Conservation (phyloP, 768 basidiomycete species). For the Cubamyces sp. region DNA sequence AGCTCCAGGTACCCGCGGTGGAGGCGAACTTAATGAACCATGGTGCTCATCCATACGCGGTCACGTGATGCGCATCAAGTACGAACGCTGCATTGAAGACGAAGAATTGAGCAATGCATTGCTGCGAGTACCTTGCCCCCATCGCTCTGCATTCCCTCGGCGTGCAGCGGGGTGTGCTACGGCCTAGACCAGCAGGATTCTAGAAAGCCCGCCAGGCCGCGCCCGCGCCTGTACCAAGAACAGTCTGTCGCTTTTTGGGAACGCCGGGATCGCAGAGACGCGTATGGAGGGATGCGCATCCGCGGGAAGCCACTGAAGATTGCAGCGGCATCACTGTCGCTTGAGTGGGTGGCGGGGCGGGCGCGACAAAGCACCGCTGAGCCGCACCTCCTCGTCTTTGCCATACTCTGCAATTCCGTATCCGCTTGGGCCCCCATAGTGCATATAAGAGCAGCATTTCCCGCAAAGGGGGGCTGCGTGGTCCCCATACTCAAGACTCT, state of each 20-base stretch:
- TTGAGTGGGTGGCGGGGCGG: not conserved
- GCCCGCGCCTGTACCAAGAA: not conserved
- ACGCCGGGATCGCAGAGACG: not conserved
- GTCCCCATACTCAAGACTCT: not conserved
- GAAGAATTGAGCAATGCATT: not conserved
- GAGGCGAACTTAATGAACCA: too few relatives aligned
- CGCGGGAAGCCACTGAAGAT: constrained; percentile 13
- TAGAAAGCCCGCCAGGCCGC: not conserved
- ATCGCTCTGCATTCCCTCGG: constrained; percentile 4
- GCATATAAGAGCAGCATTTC: constrained; percentile 9
- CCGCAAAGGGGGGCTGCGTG: not conserved
- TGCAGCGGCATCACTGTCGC: constrained; percentile 6
- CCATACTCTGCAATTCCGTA: constrained; percentile 9
- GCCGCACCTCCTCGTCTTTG: not conserved
- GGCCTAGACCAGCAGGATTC: not conserved
- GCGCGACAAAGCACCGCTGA: not conserved
- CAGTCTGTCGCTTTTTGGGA: not conserved
- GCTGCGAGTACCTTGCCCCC: not conserved
- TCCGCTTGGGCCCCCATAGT: not conserved
- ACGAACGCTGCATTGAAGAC: constrained; percentile 1
- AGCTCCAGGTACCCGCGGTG: constrained; percentile 3
- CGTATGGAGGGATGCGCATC: not conserved
- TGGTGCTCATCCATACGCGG: not conserved
- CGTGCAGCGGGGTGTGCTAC: not conserved
- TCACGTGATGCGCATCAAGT: constrained; percentile 1